Evolutionary conservation across 495 filamentous ascomycete genomes (phyloP).

Genomic region (Terfezia claveryi): DNA sequence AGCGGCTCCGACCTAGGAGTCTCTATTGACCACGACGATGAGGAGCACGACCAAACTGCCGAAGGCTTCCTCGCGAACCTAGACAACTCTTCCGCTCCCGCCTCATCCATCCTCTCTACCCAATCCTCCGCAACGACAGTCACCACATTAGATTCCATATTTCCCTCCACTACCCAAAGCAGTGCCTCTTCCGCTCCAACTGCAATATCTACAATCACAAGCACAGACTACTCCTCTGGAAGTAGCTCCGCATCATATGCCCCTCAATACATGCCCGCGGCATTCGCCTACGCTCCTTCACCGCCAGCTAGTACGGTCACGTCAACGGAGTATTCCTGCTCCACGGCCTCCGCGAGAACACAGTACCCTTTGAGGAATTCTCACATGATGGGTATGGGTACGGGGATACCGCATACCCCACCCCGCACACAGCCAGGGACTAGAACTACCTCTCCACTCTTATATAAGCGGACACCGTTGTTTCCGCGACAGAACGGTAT

Average conservation of each 20-base stretch:
- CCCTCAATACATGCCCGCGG: not conserved
- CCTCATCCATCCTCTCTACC: not conserved
- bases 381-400: no score
- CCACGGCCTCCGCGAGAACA: no score
- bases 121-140: not conserved
- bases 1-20: no score
- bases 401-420: not conserved
- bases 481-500: no score
- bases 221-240: not conserved
- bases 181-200: not conserved
- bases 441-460: not conserved
- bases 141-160: no score
- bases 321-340: no score
- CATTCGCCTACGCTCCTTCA: not conserved
- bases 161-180: not conserved
- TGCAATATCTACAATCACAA: not conserved
- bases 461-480: not conserved
- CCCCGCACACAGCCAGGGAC: not conserved
- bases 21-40: no score
- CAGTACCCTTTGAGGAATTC: no score
- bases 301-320: not conserved
- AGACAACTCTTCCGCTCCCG: not conserved
- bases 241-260: not conserved
- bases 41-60: no score
- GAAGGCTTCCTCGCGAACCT: not conserved